Percentiles rank a stretch among this genome's conserved stretches.
Conservation (phyloP, 75 land plant genomes). For the Cupressus sempervirens region DNA sequence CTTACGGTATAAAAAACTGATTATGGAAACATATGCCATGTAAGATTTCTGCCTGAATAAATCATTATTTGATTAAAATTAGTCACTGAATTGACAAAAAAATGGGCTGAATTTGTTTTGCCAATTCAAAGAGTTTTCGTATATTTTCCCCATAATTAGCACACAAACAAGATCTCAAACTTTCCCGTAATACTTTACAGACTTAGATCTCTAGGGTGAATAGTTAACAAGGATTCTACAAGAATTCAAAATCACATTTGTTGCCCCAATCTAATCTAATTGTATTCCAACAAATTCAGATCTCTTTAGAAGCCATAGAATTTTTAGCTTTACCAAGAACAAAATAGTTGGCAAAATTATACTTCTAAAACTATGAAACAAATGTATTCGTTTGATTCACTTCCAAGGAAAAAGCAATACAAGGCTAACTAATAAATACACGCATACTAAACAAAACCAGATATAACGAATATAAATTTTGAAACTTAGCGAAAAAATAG, state of each 20-base stretch:
- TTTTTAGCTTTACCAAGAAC: not conserved
- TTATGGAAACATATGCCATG: not conserved
- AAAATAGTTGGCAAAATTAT: not conserved
- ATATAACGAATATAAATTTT: not conserved
- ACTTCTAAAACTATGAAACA: not conserved
- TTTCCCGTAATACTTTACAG: not conserved
- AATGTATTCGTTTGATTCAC: not conserved
- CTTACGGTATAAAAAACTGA: not conserved
- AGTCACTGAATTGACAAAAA: not conserved
- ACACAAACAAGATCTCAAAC: not conserved
- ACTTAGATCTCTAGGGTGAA: not conserved
- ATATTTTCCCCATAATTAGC: not conserved
- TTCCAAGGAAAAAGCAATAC: not conserved
- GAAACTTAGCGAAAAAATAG: not conserved
- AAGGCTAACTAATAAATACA: not conserved
- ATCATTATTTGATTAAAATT: not conserved
- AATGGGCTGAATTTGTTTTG: not conserved
- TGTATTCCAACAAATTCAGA: not conserved
- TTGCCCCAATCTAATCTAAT: not conserved
- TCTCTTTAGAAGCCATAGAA: not conserved
- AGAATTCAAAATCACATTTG: not conserved
- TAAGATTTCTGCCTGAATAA: not conserved
- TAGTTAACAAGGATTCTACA: not conserved
- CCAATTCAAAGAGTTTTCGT: not conserved
- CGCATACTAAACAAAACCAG: not conserved